Conservation (phyloP, 345 rosid species). For the Psidium friedrichsthalianum region DNA sequence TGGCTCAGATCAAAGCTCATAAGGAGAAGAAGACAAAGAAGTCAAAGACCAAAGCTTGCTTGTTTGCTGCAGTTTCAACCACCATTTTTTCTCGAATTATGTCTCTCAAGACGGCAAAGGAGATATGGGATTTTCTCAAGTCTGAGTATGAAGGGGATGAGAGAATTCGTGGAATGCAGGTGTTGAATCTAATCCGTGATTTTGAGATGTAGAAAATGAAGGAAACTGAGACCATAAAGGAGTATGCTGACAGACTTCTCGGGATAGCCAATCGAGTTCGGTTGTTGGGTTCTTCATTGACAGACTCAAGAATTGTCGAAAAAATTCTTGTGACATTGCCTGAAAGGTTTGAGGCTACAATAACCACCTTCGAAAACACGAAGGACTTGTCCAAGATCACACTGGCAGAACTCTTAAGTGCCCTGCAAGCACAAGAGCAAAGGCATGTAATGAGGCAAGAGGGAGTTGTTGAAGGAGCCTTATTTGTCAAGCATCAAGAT, state of each 20-base stretch:
- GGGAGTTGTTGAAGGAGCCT: no score
- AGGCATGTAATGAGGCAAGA: no score
- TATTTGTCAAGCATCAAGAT: no score
- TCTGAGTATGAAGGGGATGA: neutral
- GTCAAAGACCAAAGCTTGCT: neutral
- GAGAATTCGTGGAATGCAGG: neutral
- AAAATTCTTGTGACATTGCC: neutral
- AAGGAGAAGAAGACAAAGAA: neutral
- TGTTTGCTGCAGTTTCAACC: neutral
- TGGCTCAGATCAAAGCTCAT: neutral
- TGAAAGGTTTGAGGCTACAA: neutral
- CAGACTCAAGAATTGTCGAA: neutral
- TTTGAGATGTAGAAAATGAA: neutral
- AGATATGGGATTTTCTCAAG: neutral
- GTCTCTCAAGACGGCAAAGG: neutral
- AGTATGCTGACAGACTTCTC: no score
- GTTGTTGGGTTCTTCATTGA: neutral
- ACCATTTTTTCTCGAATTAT: neutral
- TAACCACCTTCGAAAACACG: no score
- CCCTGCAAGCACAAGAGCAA: no score
- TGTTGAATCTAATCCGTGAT: no score
- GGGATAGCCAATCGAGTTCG: neutral
- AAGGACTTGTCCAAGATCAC: no score
- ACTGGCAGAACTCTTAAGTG: no score
- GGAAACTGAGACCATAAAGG: neutral